Percentiles rank a stretch among this genome's conserved stretches.
Evolutionary conservation across 2,329 filamentous ascomycete species (phyloP).

Genomic region (Sclerotiophoma versabilis): DNA sequence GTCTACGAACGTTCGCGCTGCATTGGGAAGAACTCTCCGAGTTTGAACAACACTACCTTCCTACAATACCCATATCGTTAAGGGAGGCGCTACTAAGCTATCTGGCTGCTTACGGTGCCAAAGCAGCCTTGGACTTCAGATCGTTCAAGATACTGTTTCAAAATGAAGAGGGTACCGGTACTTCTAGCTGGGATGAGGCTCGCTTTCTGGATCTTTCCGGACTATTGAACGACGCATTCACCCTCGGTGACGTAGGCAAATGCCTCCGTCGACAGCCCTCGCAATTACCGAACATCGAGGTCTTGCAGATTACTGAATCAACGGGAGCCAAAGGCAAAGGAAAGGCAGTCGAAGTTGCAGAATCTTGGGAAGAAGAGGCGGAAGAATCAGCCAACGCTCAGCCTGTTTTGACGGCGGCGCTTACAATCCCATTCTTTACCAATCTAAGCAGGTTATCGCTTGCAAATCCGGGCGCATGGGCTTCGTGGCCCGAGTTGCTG

Average conservation of each 20-base stretch:
- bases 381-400: constrained; percentile 19
- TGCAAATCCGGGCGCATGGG: constrained; percentile 57
- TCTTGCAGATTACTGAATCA: constrained; percentile 19
- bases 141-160: constrained; percentile 61
- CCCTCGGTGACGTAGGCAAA: constrained; percentile 58
- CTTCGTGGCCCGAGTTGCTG: constrained; percentile 64
- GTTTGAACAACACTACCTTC: constrained; percentile 64
- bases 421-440: constrained; percentile 52
- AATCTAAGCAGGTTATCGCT: constrained; percentile 66
- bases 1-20: constrained; percentile 61
- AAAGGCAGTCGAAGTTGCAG: constrained; percentile 41
- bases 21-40: constrained; percentile 65
- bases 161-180: constrained; percentile 40
- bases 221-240: constrained; percentile 58
- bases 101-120: constrained; percentile 58
- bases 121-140: constrained; percentile 49
- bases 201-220: constrained; percentile 61
- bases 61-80: constrained; percentile 58
- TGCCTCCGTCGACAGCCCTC: constrained; percentile 42
- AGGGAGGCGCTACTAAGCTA: constrained; percentile 65
- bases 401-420: constrained; percentile 20
- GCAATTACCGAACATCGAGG: constrained; percentile 21
- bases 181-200: constrained; percentile 54
- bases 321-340: constrained; percentile 11
- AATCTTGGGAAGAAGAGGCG: constrained; percentile 57